Conservation (phyloP, 2,329 filamentous ascomycete genomes). For the Nigrograna mackinnonii region DNA sequence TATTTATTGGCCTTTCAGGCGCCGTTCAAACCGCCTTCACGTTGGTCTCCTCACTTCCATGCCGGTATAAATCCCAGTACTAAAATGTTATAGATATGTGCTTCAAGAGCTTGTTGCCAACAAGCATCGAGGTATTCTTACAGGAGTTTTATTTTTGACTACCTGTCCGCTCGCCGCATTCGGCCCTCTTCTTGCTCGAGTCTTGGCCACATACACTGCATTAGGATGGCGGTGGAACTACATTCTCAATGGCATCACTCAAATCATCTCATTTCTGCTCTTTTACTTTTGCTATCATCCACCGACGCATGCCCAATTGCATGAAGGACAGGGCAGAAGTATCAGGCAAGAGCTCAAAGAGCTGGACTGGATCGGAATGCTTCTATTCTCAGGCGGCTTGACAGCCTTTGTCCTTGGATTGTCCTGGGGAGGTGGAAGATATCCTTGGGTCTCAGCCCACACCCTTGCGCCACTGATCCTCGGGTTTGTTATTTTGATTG, state of each 20-base stretch:
- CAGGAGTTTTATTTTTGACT: conserved; percentile 13
- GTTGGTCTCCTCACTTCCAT: conserved; percentile 1
- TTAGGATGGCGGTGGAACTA: conserved; percentile 17
- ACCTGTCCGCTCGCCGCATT: conserved; percentile 14
- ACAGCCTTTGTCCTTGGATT: conserved; percentile 13
- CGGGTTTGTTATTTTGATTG: conserved; percentile 12
- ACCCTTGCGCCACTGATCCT: conserved; percentile 15
- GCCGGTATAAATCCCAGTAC: not conserved
- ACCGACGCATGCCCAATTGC: conserved; percentile 12
- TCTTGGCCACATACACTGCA: conserved; percentile 7
- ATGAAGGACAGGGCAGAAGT: conserved; percentile 11
- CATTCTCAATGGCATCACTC: conserved; percentile 12
- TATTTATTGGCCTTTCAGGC: conserved; percentile 15
- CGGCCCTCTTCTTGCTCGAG: conserved; percentile 12
- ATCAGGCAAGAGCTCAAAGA: conserved; percentile 12
- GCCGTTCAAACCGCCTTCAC: conserved; percentile 15
- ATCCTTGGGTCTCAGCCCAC: conserved; percentile 16
- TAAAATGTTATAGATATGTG: conserved; percentile 9
- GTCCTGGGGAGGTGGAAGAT: conserved; percentile 14
- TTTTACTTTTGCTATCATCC: conserved; percentile 18
- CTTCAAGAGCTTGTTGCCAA: conserved; percentile 17
- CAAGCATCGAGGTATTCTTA: conserved; percentile 13
- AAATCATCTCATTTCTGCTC: conserved; percentile 9
- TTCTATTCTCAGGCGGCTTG: conserved; percentile 11
- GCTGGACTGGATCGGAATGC: conserved; percentile 15